Evolutionary conservation across 2,329 filamentous ascomycete species (phyloP), one percentile per base, ranked within the genome.

Genomic region (Trichophaea hybrida): DNA sequence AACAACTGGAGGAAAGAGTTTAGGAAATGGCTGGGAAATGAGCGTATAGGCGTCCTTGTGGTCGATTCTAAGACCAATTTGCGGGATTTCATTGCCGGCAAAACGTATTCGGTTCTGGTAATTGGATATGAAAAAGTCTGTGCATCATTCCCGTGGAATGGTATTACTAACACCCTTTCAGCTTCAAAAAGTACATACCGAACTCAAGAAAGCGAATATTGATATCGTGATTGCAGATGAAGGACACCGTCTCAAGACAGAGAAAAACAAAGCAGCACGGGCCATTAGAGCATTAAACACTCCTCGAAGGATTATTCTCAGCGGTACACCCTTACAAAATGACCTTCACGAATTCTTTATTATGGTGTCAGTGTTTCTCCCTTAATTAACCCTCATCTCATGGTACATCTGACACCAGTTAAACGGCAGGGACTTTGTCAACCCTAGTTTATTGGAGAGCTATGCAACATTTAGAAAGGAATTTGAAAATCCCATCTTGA

Each of bases 1-100:
- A 79, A 80, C 61, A 88, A 88, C 64, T 88, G 84, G 84, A 78
- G 80, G 58, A 82, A 82, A 64, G 84, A 88, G 68, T 85, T 87
- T 64, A 77, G 77, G 60, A 87, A 86, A 68, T 88, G 84, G 84
- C 75, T 88, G 1, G 84, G 84, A 0, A 83, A 80, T 64, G 83
- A 86, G 66, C 75, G 82, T 24, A 78, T 87, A 59, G 84, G 84
- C 4, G 81, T 87, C 1, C 82, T 85, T 65, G 78, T 86, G 10
- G 78, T 78, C 17, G 77, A 79, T 61, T 78, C 77, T 61, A 77
- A 77, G 59, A 80, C 76, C 61, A 77, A 79, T 50, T 72, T 86
- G 33, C 81, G 79, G 1, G 81, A 85, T 68, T 87, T 87, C 68
- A 86, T 83, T 1, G 80, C 75, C 71, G 83, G 83, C 34, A 82